Conservation (phyloP, 495 filamentous ascomycete genomes). For the Evernia prunastri region DNA sequence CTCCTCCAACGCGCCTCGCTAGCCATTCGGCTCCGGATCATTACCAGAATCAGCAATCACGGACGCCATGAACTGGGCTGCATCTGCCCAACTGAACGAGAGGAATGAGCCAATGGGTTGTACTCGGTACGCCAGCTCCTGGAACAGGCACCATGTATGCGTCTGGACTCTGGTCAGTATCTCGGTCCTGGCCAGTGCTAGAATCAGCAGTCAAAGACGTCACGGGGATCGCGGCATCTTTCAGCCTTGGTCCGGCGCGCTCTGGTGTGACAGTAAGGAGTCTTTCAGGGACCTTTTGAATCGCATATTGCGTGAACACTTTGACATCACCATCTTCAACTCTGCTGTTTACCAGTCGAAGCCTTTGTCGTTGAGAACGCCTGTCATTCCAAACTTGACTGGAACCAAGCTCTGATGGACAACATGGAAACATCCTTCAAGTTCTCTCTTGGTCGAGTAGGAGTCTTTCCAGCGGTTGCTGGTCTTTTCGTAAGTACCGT, state of each 20-base stretch:
- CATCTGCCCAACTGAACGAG: too few relatives aligned
- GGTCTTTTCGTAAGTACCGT: constrained; percentile 5
- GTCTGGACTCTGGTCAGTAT: too few relatives aligned
- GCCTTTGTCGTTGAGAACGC: neutral
- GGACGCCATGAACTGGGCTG: neutral
- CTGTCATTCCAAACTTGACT: neutral
- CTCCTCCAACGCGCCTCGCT: neutral
- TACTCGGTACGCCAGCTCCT: too few relatives aligned
- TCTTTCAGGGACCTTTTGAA: neutral
- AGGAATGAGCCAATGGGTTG: too few relatives aligned
- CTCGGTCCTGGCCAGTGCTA: too few relatives aligned
- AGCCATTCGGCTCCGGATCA: neutral
- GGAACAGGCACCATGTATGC: too few relatives aligned
- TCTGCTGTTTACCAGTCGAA: neutral
- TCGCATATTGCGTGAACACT: neutral
- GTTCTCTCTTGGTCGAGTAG: neutral
- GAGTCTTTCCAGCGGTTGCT: neutral
- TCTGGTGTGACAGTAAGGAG: neutral
- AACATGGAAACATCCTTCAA: neutral
- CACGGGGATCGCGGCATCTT: neutral
- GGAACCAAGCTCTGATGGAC: neutral
- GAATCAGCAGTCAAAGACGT: constrained; percentile 1
- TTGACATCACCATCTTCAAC: neutral
- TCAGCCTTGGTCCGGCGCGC: neutral
- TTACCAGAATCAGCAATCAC: neutral